These are phyloP conservation scores for Microcyclospora pomicola DNA, from an alignment of 2,329 filamentous ascomycete genomes.

Conservation along the genomic window DNA sequence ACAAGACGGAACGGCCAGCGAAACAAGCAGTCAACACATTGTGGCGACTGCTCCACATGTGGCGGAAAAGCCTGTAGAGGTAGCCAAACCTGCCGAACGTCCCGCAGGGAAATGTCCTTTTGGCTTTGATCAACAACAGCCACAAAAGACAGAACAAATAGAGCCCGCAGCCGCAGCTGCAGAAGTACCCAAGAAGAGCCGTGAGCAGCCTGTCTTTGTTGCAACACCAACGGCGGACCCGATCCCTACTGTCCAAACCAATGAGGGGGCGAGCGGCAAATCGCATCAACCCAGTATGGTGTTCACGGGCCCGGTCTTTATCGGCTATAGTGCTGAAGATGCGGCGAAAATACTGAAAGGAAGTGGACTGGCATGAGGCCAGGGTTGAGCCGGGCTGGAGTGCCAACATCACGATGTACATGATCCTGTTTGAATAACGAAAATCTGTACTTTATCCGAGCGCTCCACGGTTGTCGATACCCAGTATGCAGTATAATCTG, in stretches of 20 bases:
- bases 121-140: constrained; percentile 6
- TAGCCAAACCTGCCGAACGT: neutral
- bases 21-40: constrained; percentile 29
- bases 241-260: neutral
- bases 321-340: constrained; percentile 77
- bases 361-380: constrained; percentile 6
- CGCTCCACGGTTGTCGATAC: no score
- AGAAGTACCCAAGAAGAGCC: neutral
- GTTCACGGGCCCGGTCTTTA: constrained; percentile 87
- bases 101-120: constrained; percentile 8
- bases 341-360: constrained; percentile 59
- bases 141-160: neutral
- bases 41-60: constrained; percentile 29
- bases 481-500: no score
- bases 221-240: neutral
- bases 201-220: constrained; percentile 1
- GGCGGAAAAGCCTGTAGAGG: constrained; percentile 2
- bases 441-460: no score
- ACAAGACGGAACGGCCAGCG: constrained; percentile 26
- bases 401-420: no score
- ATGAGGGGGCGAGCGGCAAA: neutral
- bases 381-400: no score
- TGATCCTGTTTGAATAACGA: no score
- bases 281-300: constrained; percentile 51
- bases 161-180: no score